A percentile compares a stretch with the other conserved stretches of the same genome.
Conservation (phyloP, 2,329 filamentous ascomycete genomes). For the Ophiosphaerella narmari region DNA sequence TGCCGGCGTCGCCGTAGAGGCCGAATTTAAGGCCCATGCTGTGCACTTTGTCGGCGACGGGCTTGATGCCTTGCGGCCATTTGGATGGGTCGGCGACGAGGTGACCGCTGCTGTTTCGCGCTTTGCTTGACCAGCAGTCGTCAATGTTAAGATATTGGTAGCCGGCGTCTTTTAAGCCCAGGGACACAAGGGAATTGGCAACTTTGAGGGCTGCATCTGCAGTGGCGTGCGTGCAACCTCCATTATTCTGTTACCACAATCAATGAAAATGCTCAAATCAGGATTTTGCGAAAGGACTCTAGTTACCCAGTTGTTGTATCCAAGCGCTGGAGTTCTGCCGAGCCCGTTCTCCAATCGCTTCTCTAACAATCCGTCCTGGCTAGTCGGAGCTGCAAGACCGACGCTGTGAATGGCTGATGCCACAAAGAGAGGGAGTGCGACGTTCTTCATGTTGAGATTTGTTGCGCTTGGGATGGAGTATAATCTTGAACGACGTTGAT, state of each 20-base stretch:
- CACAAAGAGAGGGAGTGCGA: constrained; percentile 1
- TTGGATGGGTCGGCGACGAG: constrained; percentile 54
- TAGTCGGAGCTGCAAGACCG: background rate
- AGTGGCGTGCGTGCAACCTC: constrained; percentile 7
- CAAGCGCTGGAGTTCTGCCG: constrained; percentile 12
- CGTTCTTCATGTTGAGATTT: background rate
- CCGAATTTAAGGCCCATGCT: constrained; percentile 62
- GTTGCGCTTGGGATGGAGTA: background rate
- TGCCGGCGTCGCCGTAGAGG: constrained; percentile 64
- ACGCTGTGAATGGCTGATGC: background rate
- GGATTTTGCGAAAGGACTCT: background rate
- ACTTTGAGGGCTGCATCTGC: constrained; percentile 7
- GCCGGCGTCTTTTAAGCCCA: constrained; percentile 50
- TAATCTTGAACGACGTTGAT: background rate
- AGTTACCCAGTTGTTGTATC: constrained; percentile 18
- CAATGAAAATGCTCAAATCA: background rate
- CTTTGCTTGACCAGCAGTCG: constrained; percentile 61
- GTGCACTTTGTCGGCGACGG: constrained; percentile 51
- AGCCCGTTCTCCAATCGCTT: constrained; percentile 16
- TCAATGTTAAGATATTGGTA: constrained; percentile 64
- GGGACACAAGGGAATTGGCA: constrained; percentile 8
- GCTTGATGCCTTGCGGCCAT: constrained; percentile 65
- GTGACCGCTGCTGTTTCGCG: constrained; percentile 46
- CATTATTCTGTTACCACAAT: constrained; percentile 5
- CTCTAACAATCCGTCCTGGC: background rate